phyloP scores from a whole-genome alignment of 2,329 filamentous ascomycete genomes.

The Plectosphaerella cucumerina region DNA sequence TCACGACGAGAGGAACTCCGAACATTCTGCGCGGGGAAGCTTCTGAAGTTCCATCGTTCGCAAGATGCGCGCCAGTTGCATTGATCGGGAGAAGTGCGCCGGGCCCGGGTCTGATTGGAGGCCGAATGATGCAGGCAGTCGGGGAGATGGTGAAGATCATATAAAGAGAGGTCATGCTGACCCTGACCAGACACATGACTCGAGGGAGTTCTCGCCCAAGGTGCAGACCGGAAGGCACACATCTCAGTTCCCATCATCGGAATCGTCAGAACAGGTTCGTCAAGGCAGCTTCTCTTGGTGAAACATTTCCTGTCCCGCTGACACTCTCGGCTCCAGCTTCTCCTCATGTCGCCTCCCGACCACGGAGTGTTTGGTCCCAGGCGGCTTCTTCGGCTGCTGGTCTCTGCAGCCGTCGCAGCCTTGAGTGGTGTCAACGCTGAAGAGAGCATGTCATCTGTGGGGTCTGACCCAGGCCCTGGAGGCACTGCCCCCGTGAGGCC shows the following conservation, averaged over 20 bases:
- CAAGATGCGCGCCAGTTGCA: neutral
- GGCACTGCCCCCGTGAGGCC: conserved; percentile 24
- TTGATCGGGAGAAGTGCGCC: too few species aligned
- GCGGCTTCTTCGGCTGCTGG: neutral
- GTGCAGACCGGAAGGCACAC: too few species aligned
- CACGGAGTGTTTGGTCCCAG: neutral
- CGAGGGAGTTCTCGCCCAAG: too few species aligned
- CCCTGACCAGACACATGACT: too few species aligned
- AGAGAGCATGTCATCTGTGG: neutral
- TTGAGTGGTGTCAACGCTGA: neutral
- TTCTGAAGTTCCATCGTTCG: neutral
- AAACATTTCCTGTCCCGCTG: neutral
- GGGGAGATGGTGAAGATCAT: too few species aligned
- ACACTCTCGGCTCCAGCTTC: neutral
- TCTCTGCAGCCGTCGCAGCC: neutral
- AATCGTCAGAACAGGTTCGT: neutral
- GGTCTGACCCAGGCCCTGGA: conserved; percentile 20
- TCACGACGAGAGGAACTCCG: neutral
- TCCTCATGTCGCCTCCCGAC: neutral
- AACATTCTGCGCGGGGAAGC: neutral
- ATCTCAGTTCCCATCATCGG: too few species aligned
- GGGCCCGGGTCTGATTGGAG: too few species aligned
- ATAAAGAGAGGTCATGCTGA: too few species aligned
- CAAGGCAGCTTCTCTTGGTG: neutral
- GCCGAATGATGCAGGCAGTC: neutral